Evolutionary conservation across 2,329 filamentous ascomycete genomes (phyloP).

Genomic region (Aspergillus fischeri): DNA sequence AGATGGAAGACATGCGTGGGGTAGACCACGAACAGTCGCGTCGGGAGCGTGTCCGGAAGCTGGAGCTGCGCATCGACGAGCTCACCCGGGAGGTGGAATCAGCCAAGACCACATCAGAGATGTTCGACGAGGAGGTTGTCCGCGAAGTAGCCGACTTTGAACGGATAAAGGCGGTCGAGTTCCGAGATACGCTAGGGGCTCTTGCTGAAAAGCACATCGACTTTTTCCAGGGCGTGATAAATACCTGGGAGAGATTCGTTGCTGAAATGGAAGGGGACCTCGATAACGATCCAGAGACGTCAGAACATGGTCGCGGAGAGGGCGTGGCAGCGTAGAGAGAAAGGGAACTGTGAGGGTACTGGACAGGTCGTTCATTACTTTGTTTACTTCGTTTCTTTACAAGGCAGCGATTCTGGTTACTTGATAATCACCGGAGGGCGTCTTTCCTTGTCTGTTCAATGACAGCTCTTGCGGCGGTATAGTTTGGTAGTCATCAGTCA

Average conservation of each 20-base stretch:
- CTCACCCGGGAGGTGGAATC: constrained; percentile 84
- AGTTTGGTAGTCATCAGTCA: neutral
- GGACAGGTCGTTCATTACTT: neutral
- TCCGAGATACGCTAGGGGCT: constrained; percentile 78
- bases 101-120: constrained; percentile 79
- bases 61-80: constrained; percentile 89
- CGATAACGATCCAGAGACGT: constrained; percentile 21
- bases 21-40: constrained; percentile 93
- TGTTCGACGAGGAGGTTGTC: constrained; percentile 94
- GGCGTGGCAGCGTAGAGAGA: constrained; percentile 5
- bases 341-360: neutral
- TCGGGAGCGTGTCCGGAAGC: constrained; percentile 78
- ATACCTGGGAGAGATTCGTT: constrained; percentile 88
- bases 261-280: constrained; percentile 72
- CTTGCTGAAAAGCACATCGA: constrained; percentile 80
- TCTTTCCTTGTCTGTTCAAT: neutral
- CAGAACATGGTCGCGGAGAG: constrained; percentile 17
- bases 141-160: constrained; percentile 93
- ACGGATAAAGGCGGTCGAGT: constrained; percentile 90
- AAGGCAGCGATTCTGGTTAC: neutral
- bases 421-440: neutral
- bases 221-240: constrained; percentile 76
- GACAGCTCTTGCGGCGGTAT: neutral
- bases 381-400: neutral
- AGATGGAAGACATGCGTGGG: constrained; percentile 93